Evolutionary conservation across 768 basidiomycete species (phyloP), one percentile per base, ranked within the genome.

Genomic region (Baorangia bicolor): DNA sequence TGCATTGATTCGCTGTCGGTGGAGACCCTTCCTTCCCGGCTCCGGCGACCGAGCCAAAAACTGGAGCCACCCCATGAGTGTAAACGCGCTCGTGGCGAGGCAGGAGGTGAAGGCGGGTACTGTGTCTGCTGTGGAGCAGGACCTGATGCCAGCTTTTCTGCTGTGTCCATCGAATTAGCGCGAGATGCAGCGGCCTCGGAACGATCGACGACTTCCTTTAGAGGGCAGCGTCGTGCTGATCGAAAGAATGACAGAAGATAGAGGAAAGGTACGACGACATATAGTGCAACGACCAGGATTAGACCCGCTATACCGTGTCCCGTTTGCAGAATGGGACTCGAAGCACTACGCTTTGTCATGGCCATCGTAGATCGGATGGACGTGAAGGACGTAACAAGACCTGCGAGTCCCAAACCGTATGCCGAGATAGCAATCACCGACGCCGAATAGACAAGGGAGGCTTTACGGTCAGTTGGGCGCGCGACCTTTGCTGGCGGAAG

Each of bases 221-320:
- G 60, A 55, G 31, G 42, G 39, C 35, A 57, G 16, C 42, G 49
- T 25, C 45, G 57, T 45, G 50, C 48, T 46, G 59, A 55, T 37
- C 51, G 59, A 42, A 65, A 52, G 18, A 59, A 40, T 49, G 51
- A 54, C 58, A 78, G 59, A 53, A 82, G 55, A 54, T 68, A 70
- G 58, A 75, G 58, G 59, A 74, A 49, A 34, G 83, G 86, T 18
- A 83, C 58, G 39, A 83, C 38, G 31, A 71, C 74, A 66, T 90
- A 92, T 21, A 91, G 71, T 37, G 76, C 77, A 38, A 82, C 55
- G 65, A 87, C 88, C 16, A 92, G 78, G 18, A 79, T 79, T 40
- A 92, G 72, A 33, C 88, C 87, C 1, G 80, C 84, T 65, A 78
- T 75, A 31, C 86, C 82, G 64, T 92, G 91, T 9, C 69, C 65